Percentiles rank a stretch among this genome's conserved stretches.
These are phyloP conservation scores for Arthrobotrys sinensis DNA, from an alignment of 2,329 filamentous ascomycete genomes.

Conservation along the genomic window DNA sequence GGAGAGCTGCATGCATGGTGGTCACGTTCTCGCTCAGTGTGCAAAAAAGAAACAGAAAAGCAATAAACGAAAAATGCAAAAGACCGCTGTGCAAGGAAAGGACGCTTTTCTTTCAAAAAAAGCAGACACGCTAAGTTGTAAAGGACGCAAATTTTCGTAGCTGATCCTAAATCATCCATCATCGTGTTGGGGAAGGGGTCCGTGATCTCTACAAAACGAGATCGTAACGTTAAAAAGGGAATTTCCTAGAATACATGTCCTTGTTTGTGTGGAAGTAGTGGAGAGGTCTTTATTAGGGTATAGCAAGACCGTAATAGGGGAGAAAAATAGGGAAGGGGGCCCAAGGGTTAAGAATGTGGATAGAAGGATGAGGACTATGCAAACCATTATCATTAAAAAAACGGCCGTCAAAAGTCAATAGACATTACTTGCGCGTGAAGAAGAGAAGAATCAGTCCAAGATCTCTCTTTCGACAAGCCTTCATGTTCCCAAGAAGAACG, in stretches of 20 bases:
- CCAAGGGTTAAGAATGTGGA: not conserved
- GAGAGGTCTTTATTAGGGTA: slow-evolving; percentile 21
- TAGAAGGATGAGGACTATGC: not conserved
- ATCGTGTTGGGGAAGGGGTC: slow-evolving; percentile 17
- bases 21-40: slow-evolving; percentile 27
- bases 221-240: slow-evolving; percentile 42
- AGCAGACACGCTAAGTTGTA: slow-evolving; percentile 28
- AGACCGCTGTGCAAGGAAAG: slow-evolving; percentile 31
- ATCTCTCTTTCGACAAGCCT: too few species aligned
- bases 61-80: slow-evolving; percentile 13
- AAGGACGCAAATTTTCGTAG: slow-evolving; percentile 25
- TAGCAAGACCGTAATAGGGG: slow-evolving; percentile 1
- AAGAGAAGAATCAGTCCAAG: too few species aligned
- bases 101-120: slow-evolving; percentile 33
- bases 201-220: slow-evolving; percentile 54
- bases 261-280: not conserved
- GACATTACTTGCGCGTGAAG: not conserved
- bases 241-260: slow-evolving; percentile 21
- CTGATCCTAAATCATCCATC: slow-evolving; percentile 33
- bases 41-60: not conserved
- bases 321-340: not conserved
- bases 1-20: slow-evolving; percentile 18
- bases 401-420: not conserved
- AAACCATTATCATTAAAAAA: not conserved
- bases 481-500: too few species aligned